phyloP scores from a whole-genome alignment of 371 early-diverging fungal species.

The Entomophthora muscae region DNA sequence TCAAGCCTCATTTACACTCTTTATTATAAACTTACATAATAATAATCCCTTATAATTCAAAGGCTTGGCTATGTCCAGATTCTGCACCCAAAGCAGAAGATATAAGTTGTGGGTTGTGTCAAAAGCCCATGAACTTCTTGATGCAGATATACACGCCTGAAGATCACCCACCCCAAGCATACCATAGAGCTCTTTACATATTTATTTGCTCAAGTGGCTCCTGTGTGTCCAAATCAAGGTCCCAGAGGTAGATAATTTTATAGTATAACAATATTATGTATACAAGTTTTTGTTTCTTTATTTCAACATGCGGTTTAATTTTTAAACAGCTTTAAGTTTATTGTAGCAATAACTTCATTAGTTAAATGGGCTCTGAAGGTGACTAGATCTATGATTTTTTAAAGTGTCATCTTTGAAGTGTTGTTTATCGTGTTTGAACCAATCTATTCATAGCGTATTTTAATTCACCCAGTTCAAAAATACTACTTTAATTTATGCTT shows the following conservation, averaged over 20 bases:
- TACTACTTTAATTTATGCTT: background rate
- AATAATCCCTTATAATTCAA: background rate
- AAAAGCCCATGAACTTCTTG: constrained; percentile 57
- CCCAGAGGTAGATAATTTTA: constrained; percentile 25
- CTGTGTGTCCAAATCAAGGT: constrained; percentile 49
- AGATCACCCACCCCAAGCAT: constrained; percentile 69
- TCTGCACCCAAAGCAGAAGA: constrained; percentile 35
- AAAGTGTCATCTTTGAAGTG: too few relatives aligned
- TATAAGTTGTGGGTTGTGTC: constrained; percentile 61
- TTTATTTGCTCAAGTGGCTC: constrained; percentile 75
- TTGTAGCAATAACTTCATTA: background rate
- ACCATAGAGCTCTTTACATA: constrained; percentile 74
- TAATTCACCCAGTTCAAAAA: background rate
- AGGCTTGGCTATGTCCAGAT: constrained; percentile 76
- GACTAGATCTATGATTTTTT: too few relatives aligned
- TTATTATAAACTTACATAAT: background rate
- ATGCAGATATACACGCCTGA: constrained; percentile 92
- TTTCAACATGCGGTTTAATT: background rate
- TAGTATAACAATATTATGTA: background rate
- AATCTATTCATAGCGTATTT: too few relatives aligned
- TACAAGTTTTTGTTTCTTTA: background rate
- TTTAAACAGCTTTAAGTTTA: background rate
- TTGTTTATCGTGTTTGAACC: too few relatives aligned
- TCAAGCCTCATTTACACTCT: background rate
- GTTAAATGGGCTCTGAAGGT: too few relatives aligned